Percentiles rank a stretch among this genome's conserved stretches.
These are phyloP conservation scores for Cairneyella variabilis DNA, from an alignment of 495 filamentous ascomycete species.

Conservation along the genomic window DNA sequence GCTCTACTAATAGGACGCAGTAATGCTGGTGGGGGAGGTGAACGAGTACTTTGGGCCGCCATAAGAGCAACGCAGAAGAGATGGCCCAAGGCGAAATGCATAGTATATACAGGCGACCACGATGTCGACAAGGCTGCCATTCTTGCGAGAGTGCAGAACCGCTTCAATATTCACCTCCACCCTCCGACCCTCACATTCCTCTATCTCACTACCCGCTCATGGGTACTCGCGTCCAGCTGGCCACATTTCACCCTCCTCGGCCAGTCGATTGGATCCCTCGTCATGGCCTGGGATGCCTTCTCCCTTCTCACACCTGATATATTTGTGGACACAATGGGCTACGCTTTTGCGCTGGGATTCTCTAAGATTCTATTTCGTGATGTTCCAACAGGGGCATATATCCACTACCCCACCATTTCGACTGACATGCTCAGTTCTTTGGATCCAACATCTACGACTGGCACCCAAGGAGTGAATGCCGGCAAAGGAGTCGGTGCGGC, in stretches of 20 bases:
- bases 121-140: constrained; percentile 77
- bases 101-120: constrained; percentile 93
- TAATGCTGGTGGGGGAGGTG: constrained; percentile 94
- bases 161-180: constrained; percentile 91
- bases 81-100: constrained; percentile 83
- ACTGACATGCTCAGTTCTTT: constrained; percentile 94
- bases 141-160: constrained; percentile 61
- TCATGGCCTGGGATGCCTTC: constrained; percentile 92
- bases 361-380: constrained; percentile 76
- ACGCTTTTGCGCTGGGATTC: constrained; percentile 82
- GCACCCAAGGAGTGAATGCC: constrained; percentile 76
- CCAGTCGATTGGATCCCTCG: constrained; percentile 81
- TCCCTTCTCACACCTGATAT: constrained; percentile 86
- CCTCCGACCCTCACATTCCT: constrained; percentile 79
- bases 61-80: constrained; percentile 85
- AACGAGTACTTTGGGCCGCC: constrained; percentile 95
- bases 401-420: constrained; percentile 97
- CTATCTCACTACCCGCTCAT: constrained; percentile 83
- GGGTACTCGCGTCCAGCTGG: constrained; percentile 77
- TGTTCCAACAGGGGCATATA: constrained; percentile 87
- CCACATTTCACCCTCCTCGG: constrained; percentile 93
- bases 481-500: constrained; percentile 67
- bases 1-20: constrained; percentile 36
- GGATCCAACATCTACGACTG: constrained; percentile 50
- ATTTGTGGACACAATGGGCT: constrained; percentile 97